These are phyloP conservation scores for Coprinopsis strossmayeri DNA, from an alignment of 768 basidiomycete genomes.

Conservation along the genomic window DNA sequence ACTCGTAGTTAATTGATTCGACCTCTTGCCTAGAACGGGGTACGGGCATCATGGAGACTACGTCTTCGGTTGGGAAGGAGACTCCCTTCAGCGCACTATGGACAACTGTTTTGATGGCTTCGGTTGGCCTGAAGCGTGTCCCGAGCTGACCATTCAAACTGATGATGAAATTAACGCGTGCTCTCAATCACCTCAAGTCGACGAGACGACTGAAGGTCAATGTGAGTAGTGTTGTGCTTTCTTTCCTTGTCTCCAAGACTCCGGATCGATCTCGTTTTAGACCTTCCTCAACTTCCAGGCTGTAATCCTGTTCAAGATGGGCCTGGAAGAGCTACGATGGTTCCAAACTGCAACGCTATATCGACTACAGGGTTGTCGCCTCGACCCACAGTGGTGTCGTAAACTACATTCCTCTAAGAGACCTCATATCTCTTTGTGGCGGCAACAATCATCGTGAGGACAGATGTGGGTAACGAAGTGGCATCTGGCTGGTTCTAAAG, in stretches of 20 bases:
- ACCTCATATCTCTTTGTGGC: too few relatives aligned
- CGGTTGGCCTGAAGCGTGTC: slow-evolving; percentile 3
- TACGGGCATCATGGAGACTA: slow-evolving; percentile 10
- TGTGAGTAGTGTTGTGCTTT: slow-evolving; percentile 4
- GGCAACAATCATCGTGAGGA: too few relatives aligned
- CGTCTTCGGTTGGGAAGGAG: slow-evolving; percentile 10
- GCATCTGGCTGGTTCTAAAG: too few relatives aligned
- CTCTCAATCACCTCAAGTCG: not conserved
- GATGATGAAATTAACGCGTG: slow-evolving; percentile 7
- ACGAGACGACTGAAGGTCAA: slow-evolving; percentile 3
- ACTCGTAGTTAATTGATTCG: too few relatives aligned
- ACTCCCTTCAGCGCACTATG: slow-evolving; percentile 9
- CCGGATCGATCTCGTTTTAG: not conserved
- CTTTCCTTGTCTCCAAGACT: too few relatives aligned
- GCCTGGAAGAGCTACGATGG: slow-evolving; percentile 1
- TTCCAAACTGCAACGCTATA: not conserved
- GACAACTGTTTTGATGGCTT: slow-evolving; percentile 4
- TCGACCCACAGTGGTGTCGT: too few relatives aligned
- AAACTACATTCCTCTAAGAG: too few relatives aligned
- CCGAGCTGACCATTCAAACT: slow-evolving; percentile 1
- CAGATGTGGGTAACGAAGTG: too few relatives aligned
- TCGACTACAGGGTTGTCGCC: slow-evolving; percentile 4
- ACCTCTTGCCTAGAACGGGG: not conserved
- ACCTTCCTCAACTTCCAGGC: slow-evolving; percentile 4
- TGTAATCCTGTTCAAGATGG: slow-evolving; percentile 8